phyloP scores from a whole-genome alignment of 2,329 filamentous ascomycete genomes.

The Fusarium nodosum region DNA sequence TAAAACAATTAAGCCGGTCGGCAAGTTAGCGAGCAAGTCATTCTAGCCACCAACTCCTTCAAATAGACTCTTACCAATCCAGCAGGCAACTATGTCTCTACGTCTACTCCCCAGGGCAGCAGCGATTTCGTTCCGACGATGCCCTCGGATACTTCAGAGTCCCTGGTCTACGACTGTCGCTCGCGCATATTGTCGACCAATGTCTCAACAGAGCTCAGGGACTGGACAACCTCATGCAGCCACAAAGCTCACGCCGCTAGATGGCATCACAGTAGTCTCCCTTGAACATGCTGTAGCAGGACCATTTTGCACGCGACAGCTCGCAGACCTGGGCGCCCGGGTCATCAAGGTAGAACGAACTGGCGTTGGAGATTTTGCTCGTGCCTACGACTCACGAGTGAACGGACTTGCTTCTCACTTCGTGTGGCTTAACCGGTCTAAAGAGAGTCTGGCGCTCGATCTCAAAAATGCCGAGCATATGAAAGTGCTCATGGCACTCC shows the following conservation, averaged over 20 bases:
- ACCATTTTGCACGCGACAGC: constrained; percentile 67
- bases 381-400: constrained; percentile 64
- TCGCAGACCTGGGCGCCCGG: constrained; percentile 66
- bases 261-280: constrained; percentile 65
- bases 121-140: neutral
- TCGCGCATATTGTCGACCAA: neutral
- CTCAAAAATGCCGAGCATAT: constrained; percentile 62
- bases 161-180: neutral
- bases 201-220: neutral
- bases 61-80: neutral
- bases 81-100: neutral
- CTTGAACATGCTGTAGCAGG: constrained; percentile 68
- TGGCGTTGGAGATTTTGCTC: constrained; percentile 65
- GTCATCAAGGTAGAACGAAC: constrained; percentile 69
- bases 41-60: neutral
- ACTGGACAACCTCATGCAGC: neutral
- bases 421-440: constrained; percentile 68
- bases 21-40: no score
- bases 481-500: constrained; percentile 58
- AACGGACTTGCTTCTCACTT: constrained; percentile 66
- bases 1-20: neutral
- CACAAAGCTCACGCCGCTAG: constrained; percentile 36
- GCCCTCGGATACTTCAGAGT: neutral
- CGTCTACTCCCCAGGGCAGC: neutral
- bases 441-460: constrained; percentile 66